phyloP scores from a whole-genome alignment of 139 green algal species.

The Nannochloris sp. region DNA sequence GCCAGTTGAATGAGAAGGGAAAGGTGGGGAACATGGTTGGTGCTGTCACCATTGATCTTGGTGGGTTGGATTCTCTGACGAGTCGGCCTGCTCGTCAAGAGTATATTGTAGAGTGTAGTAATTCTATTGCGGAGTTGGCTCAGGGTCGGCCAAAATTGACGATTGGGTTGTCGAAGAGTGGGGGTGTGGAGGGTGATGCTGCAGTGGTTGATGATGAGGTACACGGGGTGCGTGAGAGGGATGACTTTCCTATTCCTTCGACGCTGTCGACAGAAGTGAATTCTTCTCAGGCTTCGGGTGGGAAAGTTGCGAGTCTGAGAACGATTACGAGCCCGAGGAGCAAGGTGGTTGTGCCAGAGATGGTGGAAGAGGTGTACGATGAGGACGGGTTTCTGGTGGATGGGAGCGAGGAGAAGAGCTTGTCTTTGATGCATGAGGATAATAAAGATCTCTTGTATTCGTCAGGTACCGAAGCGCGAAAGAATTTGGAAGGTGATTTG shows the following conservation, averaged over 20 bases:
- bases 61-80: background rate
- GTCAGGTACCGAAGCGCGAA: too few species aligned
- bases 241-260: background rate
- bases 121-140: background rate
- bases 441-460: too few species aligned
- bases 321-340: too few species aligned
- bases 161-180: background rate
- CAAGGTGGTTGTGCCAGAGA: too few species aligned
- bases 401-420: too few species aligned
- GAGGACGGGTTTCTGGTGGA: too few species aligned
- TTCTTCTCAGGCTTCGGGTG: background rate
- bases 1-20: slow-evolving; percentile 9
- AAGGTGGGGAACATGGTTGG: slow-evolving; percentile 6
- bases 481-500: too few species aligned
- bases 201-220: background rate
- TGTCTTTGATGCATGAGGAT: too few species aligned
- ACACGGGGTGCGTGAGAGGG: background rate
- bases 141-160: slow-evolving; percentile 6
- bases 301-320: background rate
- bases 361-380: too few species aligned
- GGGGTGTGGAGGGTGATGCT: background rate
- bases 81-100: slow-evolving; percentile 1
- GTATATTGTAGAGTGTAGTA: background rate
- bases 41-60: background rate
- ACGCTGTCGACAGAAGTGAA: background rate